Evolutionary conservation across 2,329 filamentous ascomycete genomes (phyloP).

Genomic region (Fusarium sp.): DNA sequence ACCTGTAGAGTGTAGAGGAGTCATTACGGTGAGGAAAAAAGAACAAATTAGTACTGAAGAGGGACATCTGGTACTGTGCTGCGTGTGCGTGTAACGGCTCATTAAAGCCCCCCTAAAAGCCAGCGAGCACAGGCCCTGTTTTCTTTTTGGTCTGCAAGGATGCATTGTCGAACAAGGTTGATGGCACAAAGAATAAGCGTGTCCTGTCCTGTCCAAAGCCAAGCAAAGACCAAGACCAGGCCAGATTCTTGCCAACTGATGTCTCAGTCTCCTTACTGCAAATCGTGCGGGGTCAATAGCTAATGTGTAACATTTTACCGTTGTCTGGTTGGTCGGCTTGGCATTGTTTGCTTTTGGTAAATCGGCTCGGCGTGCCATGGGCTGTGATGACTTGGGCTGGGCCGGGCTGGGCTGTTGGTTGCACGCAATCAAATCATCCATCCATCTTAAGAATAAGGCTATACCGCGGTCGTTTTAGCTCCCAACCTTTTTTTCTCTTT

Average conservation of each 20-base stretch:
- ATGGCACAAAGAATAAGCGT: neutral
- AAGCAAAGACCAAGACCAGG: neutral
- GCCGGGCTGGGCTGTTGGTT: neutral
- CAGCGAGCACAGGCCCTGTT: neutral
- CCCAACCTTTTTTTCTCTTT: neutral
- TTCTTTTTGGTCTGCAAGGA: too few relatives aligned
- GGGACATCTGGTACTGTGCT: neutral
- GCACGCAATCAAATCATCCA: neutral
- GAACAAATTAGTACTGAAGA: too few relatives aligned
- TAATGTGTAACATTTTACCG: slow-evolving; percentile 14
- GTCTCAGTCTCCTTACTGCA: neutral
- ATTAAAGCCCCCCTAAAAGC: neutral
- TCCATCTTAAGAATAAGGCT: neutral
- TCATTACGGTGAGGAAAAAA: too few relatives aligned
- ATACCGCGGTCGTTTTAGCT: neutral
- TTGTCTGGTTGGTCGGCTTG: slow-evolving; percentile 4
- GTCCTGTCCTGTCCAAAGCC: too few relatives aligned
- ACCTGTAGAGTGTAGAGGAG: too few relatives aligned
- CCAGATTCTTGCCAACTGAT: neutral
- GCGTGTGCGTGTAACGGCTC: neutral
- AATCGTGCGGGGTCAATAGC: slow-evolving; percentile 22
- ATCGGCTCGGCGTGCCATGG: too few relatives aligned
- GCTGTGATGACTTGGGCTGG: neutral
- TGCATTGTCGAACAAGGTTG: neutral
- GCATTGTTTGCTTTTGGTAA: slow-evolving; percentile 3